A percentile compares a stretch with the other conserved stretches of the same genome.
Conservation (phyloP, 495 filamentous ascomycete genomes). For the Diplogelasinospora grovesii region DNA sequence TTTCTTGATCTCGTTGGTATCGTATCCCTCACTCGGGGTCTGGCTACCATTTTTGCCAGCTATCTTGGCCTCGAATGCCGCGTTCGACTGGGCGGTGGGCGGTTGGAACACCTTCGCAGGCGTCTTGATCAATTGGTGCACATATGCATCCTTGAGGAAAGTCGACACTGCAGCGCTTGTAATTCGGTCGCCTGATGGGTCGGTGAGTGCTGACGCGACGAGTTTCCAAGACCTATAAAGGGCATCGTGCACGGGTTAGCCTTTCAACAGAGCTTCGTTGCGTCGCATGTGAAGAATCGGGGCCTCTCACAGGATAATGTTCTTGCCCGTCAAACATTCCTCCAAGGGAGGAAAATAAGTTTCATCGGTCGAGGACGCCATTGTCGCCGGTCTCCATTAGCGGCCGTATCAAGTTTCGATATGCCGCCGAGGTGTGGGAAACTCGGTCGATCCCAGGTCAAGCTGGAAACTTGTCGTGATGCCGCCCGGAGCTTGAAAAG, state of each 20-base stretch:
- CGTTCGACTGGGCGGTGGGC: conserved; percentile 52
- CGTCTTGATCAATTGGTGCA: conserved; percentile 56
- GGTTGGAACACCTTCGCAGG: conserved; percentile 57
- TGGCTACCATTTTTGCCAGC: conserved; percentile 84
- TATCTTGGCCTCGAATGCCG: conserved; percentile 77
- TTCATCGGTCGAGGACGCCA: conserved; percentile 53
- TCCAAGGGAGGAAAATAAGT: conserved; percentile 43
- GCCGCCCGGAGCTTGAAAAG: conserved; percentile 7
- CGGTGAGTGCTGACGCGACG: conserved; percentile 58
- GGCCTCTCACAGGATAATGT: conserved; percentile 36
- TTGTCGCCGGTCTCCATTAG: conserved; percentile 47
- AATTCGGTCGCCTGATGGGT: conserved; percentile 41
- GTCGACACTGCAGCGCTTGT: conserved; percentile 44
- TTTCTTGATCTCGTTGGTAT: conserved; percentile 75
- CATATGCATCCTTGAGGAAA: conserved; percentile 63
- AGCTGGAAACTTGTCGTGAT: neutral
- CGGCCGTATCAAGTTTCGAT: conserved; percentile 8
- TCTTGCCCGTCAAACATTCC: conserved; percentile 40
- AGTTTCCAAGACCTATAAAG: conserved; percentile 69
- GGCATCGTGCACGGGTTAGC: conserved; percentile 45
- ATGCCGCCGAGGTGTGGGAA: conserved; percentile 1
- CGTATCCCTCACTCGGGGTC: conserved; percentile 56
- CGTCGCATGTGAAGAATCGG: conserved; percentile 47
- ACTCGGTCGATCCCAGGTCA: neutral
- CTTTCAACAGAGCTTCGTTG: too few relatives aligned